Percentiles rank a stretch among this genome's conserved stretches.
Conservation (phyloP, 176 grass and related monocot genomes). For the Sorghum bicolor region Sorghum_bicolor_NCBIv3 NC_012877.2:60932501-60933000, state of each 20-base stretch:
- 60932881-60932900: neutral
- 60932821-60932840: neutral
- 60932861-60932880: neutral
- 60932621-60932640: neutral
- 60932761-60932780: neutral
- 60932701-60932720: neutral
- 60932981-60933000: neutral
- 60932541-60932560: constrained; percentile 5
- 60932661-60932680: neutral
- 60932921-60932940: neutral
- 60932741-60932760: neutral
- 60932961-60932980: neutral
- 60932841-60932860: neutral
- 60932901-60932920: neutral
- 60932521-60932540: constrained; percentile 21
- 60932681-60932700: constrained; percentile 10
- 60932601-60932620: neutral
- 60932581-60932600: neutral
- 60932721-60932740: constrained; percentile 4
- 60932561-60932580: constrained; percentile 12
- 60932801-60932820: neutral
- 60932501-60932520: constrained; percentile 37
- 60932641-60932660: neutral
- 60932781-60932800: neutral
- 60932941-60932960: neutral